Percentiles rank a stretch among this genome's conserved stretches.
Conservation (phyloP, 768 basidiomycete genomes). For the Hygrocybe coccinea region DNA sequence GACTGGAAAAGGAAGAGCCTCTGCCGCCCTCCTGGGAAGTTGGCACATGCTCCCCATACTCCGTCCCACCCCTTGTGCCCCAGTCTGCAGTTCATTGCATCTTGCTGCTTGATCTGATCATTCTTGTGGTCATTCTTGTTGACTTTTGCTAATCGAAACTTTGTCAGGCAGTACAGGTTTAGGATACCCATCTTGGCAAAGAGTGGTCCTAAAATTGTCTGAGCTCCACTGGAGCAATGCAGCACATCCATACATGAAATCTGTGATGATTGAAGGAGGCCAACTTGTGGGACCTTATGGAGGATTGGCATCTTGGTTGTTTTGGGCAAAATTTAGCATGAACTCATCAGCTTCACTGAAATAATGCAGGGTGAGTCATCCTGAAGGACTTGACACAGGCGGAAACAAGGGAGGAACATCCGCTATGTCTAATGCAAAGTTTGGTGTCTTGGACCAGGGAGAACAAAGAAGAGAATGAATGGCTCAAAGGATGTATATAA, state of each 20-base stretch:
- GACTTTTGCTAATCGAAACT: no score
- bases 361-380: constrained; percentile 4
- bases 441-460: background rate
- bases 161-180: background rate
- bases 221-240: constrained; percentile 1
- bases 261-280: constrained; percentile 5
- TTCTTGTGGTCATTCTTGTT: no score
- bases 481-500: background rate
- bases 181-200: background rate
- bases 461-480: background rate
- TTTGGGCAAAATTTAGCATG: background rate
- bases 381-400: constrained; percentile 1
- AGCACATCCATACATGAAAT: constrained; percentile 1
- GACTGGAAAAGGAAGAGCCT: no score
- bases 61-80: no score
- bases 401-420: background rate
- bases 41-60: no score
- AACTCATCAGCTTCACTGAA: background rate
- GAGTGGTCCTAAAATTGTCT: background rate
- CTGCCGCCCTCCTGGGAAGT: no score
- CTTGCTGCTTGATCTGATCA: no score
- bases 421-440: constrained; percentile 3
- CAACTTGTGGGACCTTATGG: background rate
- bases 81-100: no score
- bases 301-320: background rate